Evolutionary conservation across 495 filamentous ascomycete species (phyloP), one percentile per base, ranked within the genome.

Genomic region (Podospora tetraspora): DNA sequence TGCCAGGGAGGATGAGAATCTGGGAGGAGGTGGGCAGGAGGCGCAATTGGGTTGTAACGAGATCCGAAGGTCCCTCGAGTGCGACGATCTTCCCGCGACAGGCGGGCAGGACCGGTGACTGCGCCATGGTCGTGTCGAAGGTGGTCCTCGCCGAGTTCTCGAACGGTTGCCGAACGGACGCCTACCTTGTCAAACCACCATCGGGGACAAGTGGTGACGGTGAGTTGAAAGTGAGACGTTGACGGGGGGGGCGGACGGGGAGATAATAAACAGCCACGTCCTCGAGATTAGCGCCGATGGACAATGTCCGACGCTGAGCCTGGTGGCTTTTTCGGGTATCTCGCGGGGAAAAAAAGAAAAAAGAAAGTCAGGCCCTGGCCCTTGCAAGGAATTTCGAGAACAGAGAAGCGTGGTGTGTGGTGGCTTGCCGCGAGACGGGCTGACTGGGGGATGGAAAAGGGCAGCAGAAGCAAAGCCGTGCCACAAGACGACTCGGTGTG

Each of bases 1-100:
- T 72, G 29, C 71, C 70, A 0, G 84, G 84, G 3, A 86, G 75
- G 21, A 85, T 73, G 34, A 85, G 67, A 12, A 85, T 82, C 34
- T 84, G 81, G 1, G 76, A 72, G 2, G 83, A 85, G 13, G 74
- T 76, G 21, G 84, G 84, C 7, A 86, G 77, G 21, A 86, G 76
- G 63, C 79, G 79, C 34, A 86, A 72, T 66, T 86, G 84, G 25
- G 82, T 83, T 57, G 82, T 78, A 25, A 86, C 77, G 61, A 78
- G 68, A 34, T 85, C 82, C 23, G 72, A 64, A 29, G 80, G 76
- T 3, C 84, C 84, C 68, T 85, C 84, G 63, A 86, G 77, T 64
- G 84, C 84, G 59, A 86, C 75, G 70, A 86, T 72, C 70, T 76
- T 82, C 29, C 84, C 84, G 30, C 76, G 68, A 43, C 76, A 72